These are phyloP conservation scores for Brettanomyces custersianus DNA, from an alignment of 805 yeast species.

Conservation along the genomic window DNA sequence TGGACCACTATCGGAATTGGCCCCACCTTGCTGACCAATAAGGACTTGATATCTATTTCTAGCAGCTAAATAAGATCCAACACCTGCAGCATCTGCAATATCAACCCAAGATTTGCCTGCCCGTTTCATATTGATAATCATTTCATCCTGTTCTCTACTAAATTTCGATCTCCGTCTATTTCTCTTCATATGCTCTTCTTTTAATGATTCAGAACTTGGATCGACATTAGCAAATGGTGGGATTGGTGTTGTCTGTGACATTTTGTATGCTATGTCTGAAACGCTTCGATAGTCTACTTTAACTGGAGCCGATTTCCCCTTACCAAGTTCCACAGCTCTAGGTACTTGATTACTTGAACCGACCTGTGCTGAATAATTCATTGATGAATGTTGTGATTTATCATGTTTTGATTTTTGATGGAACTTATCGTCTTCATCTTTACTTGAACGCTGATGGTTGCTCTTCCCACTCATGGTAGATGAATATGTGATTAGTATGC, in stretches of 20 bases:
- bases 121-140: conserved; percentile 52
- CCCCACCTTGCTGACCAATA: conserved; percentile 78
- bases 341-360: neutral
- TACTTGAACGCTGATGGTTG: too few relatives aligned
- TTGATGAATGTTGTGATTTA: neutral
- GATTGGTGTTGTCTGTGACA: conserved; percentile 18
- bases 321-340: too few relatives aligned
- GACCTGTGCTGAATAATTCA: neutral
- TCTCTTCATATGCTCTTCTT: conserved; percentile 30
- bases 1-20: conserved; percentile 51
- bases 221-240: conserved; percentile 21
- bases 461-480: too few relatives aligned
- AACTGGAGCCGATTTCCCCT: conserved; percentile 1
- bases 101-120: conserved; percentile 66
- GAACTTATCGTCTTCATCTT: too few relatives aligned
- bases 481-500: too few relatives aligned
- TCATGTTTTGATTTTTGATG: neutral
- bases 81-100: conserved; percentile 55
- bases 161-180: conserved; percentile 61
- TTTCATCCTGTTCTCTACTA: conserved; percentile 55
- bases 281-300: conserved; percentile 12
- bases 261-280: conserved; percentile 14
- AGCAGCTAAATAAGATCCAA: conserved; percentile 64
- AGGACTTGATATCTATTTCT: conserved; percentile 71
- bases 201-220: conserved; percentile 16